Evolutionary conservation across 441 rosid species (phyloP), one percentile per base, ranked within the genome.

Genomic region (Jatropha multifida): DNA sequence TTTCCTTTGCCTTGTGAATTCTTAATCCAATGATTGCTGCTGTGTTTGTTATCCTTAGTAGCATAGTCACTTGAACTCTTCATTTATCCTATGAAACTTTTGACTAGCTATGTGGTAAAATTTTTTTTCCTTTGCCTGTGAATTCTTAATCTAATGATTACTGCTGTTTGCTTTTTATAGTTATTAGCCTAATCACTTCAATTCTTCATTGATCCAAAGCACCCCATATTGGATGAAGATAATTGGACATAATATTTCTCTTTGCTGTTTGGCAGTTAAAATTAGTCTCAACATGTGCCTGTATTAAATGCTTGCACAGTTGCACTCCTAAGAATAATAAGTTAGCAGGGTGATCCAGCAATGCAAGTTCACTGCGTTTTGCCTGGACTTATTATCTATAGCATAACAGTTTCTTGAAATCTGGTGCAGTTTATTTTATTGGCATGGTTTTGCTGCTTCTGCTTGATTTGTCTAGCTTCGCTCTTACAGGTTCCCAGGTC

Each of bases 401-500:
- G 44, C 74, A 65, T 42, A 54, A 41, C 55, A 51, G n/a, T 72
- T 32, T 23, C 62, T 26, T 74, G 40, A 41, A 74, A 44, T 74
- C 5, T 18, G 69, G 20, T 58, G 17, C 63, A 75, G 48, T 18
- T 48, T 54, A 14, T 74, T 41, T 67, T 11, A 27, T 67, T 72
- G 13, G 23, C 41, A 59, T 41, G 23, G 37, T 6, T 76, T 42
- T 12, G 61, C 54, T 54, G 27, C 48, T 72, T 72, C 61, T 38
- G 52, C 68, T 55, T 76, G 79, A 81, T 70, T 77, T 59, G 77
- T 52, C 42, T 32, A 41, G 68, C 72, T 56, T 38, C 78, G 11
- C 9, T 60, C 73, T 74, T 77, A 84, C 92, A 94, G 98, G 99
- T 94, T 77, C 98, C 98, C 62, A 88, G 97, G 88, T 94, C 97